phyloP scores from a whole-genome alignment of 306 rosid species.

The Gleditsia sinensis region DNA sequence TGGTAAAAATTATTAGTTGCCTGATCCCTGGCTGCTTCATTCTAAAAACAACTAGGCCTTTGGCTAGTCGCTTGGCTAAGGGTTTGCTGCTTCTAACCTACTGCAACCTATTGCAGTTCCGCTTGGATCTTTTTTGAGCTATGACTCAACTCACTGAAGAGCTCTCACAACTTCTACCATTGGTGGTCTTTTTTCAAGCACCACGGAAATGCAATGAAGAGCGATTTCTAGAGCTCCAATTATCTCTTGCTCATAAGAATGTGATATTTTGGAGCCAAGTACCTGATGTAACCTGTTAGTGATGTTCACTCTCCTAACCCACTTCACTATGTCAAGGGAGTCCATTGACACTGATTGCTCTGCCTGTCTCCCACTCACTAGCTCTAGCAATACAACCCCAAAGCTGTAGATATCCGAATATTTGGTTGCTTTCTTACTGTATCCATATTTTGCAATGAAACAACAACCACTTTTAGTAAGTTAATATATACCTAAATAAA shows the following conservation, averaged over 20 bases:
- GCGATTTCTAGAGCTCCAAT: slow-evolving; percentile 74
- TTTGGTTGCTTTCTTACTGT: slow-evolving; percentile 73
- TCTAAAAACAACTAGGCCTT: too few relatives aligned
- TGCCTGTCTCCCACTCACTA: slow-evolving; percentile 80
- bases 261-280: slow-evolving; percentile 63
- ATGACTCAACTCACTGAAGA: too few relatives aligned
- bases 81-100: too few relatives aligned
- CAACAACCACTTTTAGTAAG: slow-evolving; percentile 11
- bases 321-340: slow-evolving; percentile 77
- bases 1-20: too few relatives aligned
- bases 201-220: slow-evolving; percentile 79
- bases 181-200: slow-evolving; percentile 89
- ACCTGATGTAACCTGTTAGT: slow-evolving; percentile 72
- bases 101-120: too few relatives aligned
- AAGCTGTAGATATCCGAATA: slow-evolving; percentile 85
- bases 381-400: slow-evolving; percentile 90
- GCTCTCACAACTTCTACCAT: slow-evolving; percentile 73
- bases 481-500: background rate
- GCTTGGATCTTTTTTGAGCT: too few relatives aligned
- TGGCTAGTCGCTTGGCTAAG: too few relatives aligned
- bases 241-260: slow-evolving; percentile 57
- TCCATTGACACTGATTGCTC: slow-evolving; percentile 56
- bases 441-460: slow-evolving; percentile 72
- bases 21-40: too few relatives aligned
- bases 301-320: slow-evolving; percentile 97